Evolutionary conservation across 2,329 filamentous ascomycete species (phyloP), one percentile per base, ranked within the genome.

Genomic region (Xylaria multiplex): DNA sequence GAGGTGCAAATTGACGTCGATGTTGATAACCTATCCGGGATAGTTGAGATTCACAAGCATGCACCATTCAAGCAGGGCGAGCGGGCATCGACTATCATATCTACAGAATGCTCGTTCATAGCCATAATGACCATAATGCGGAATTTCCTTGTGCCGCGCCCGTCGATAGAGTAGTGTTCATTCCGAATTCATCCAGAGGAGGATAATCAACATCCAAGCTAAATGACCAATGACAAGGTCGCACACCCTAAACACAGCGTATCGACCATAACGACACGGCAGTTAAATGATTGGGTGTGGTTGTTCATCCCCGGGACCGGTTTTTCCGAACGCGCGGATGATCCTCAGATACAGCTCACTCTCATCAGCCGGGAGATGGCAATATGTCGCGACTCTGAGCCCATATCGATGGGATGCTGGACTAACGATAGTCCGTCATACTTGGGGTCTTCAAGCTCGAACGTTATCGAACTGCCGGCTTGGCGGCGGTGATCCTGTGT

Each of bases 151-250:
- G 24, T 74, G 72, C 72, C 71, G 72, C 11, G 64, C 35, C 60
- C 59, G 43, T 65, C 68, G 64, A 70, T 59, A 69, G 65, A 71
- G 69, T 69, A 68, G 65, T 63, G 55, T 59, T 66, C 61, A 70
- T 67, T 70, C 66, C 32, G 58, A 64, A 74, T 74, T 74, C 70
- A 74, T 72, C 72, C 72, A 73, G 68, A 72, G 64, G 63, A 66
- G 43, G 49, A 54, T 65, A 70, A 72, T 73, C 19, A 19, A 19
- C 66, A 46, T 56, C 58, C 53, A 62, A 68, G 62, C 58, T 45
- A 40, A 42, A 56, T 40, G 58, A 55, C 62, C 49, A 66, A 66
- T 66, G 37, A 53, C 50, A 60, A 57, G 59, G 55, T 55, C 43
- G 42, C 63, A 71, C 68, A 70, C 66, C 66, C 60, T 57, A 62